A percentile compares a stretch with the other conserved stretches of the same genome.
Conservation (phyloP, 495 filamentous ascomycete species). For the Clohesyomyces aquaticus region DNA sequence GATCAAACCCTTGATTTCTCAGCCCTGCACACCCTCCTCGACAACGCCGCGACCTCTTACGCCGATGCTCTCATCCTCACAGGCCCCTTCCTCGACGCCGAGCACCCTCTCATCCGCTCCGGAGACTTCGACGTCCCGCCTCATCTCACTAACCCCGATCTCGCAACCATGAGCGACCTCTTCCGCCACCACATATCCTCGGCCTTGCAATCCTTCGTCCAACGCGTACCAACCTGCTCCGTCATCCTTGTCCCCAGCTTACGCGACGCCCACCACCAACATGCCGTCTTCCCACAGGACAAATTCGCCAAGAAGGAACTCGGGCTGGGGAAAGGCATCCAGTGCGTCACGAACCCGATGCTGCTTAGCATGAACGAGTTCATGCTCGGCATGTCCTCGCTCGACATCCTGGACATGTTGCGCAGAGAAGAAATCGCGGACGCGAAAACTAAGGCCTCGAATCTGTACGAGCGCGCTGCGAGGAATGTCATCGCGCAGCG, state of each 20-base stretch:
- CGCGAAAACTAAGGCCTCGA: slow-evolving; percentile 58
- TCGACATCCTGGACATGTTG: slow-evolving; percentile 82
- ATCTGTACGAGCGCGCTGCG: slow-evolving; percentile 67
- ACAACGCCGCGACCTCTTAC: slow-evolving; percentile 70
- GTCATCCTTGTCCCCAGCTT: slow-evolving; percentile 84
- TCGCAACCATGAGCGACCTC: slow-evolving; percentile 75
- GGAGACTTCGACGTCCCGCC: slow-evolving; percentile 91
- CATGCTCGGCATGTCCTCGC: slow-evolving; percentile 74
- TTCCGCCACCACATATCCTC: slow-evolving; percentile 79
- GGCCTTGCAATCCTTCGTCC: slow-evolving; percentile 65
- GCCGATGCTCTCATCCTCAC: slow-evolving; percentile 80
- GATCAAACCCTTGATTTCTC: slow-evolving; percentile 91
- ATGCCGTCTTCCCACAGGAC: slow-evolving; percentile 92
- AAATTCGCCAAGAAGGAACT: slow-evolving; percentile 70
- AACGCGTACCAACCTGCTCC: slow-evolving; percentile 71
- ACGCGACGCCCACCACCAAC: slow-evolving; percentile 75
- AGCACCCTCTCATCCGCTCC: slow-evolving; percentile 84
- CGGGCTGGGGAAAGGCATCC: slow-evolving; percentile 64
- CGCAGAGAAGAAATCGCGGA: slow-evolving; percentile 72
- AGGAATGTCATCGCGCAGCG: slow-evolving; percentile 82
- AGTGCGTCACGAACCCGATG: slow-evolving; percentile 84
- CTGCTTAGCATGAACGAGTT: slow-evolving; percentile 84
- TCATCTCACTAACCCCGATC: slow-evolving; percentile 67
- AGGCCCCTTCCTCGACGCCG: slow-evolving; percentile 87
- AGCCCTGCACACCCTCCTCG: slow-evolving; percentile 78